Evolutionary conservation across 805 yeast species (phyloP).

Genomic region (Monosporozyma yasuniensis): DNA sequence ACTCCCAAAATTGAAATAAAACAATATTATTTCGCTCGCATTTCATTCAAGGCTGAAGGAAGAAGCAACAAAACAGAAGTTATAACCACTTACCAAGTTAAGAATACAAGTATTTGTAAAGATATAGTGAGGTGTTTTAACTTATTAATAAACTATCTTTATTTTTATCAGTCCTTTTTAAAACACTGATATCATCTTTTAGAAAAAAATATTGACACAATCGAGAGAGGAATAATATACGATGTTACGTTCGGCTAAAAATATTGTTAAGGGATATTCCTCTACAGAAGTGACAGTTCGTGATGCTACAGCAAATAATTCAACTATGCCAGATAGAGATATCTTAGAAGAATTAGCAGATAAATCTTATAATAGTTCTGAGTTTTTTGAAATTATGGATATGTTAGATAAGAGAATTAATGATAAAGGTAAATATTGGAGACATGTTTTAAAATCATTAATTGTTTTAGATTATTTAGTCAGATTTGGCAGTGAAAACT

Average conservation of each 20-base stretch:
- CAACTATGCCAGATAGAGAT: constrained; percentile 72
- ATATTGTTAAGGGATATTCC: constrained; percentile 70
- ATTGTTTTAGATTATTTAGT: constrained; percentile 81
- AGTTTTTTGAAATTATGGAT: constrained; percentile 85
- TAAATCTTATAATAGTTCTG: constrained; percentile 59
- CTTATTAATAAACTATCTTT: too few relatives aligned
- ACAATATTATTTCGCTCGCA: background rate
- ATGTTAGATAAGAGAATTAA: constrained; percentile 86
- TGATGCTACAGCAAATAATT: constrained; percentile 84
- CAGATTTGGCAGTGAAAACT: constrained; percentile 77
- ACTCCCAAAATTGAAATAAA: background rate
- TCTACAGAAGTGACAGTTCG: constrained; percentile 79
- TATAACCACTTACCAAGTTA: background rate
- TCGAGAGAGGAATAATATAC: background rate
- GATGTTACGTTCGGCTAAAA: constrained; percentile 63
- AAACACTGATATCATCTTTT: too few relatives aligned
- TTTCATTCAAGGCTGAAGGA: background rate
- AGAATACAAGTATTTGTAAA: background rate
- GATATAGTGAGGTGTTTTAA: too few relatives aligned
- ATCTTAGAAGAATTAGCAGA: constrained; percentile 80
- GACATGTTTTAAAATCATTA: constrained; percentile 86
- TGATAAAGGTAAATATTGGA: constrained; percentile 96
- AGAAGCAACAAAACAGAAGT: too few relatives aligned
- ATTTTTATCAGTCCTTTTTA: too few relatives aligned
- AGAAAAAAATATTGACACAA: too few relatives aligned